Evolutionary conservation across 768 basidiomycete genomes (phyloP), one percentile per base, ranked within the genome.

Genomic region (Rhodotorula diobovata): DNA sequence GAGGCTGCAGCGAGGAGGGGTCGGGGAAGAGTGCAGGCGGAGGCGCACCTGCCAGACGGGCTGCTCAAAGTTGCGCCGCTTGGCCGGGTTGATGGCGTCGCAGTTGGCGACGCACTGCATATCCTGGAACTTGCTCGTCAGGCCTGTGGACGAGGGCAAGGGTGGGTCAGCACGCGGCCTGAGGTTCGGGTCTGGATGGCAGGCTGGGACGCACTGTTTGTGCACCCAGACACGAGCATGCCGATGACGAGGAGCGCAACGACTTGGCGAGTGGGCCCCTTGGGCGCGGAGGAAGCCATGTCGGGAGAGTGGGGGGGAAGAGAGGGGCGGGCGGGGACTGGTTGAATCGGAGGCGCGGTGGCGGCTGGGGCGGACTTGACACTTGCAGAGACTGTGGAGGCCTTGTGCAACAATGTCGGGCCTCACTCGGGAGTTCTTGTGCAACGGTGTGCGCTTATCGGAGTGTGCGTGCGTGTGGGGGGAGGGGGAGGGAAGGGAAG

Each of bases 51-150:
- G 58, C n/a, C 37, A 59, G 41, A 59, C 58, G 39, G 58, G 58
- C 58, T 59, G 95, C 78, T 97, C 93, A 80, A 90, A 98, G 41
- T 91, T 85, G 60, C 93, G 84, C 65, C 85, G 87, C 46, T 83
- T 82, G 7, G 77, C 71, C 4, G 87, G 85, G 80, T 90, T 83
- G 48, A 85, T 85, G 73, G 88, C 85, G 58, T 80, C 79, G 80
- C 95, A 98, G 80, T 94, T 90, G 84, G 92, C 92, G 55, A 97
- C 94, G 79, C 95, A 98, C 87, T 96, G 92, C 91, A 96, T 95
- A 80, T 98, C 95, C 77, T 77, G 68, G 34, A 68, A 81, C 71
- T 81, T 81, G 32, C 62, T 66, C 61, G 63, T 73, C n/a, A 73
- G 50, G 32, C 57, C 54, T 43, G 48, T 20, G 63, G 30, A 54